Conservation (phyloP, 192 early-diverging fungal genomes). For the Entomortierella lignicola region DNA sequence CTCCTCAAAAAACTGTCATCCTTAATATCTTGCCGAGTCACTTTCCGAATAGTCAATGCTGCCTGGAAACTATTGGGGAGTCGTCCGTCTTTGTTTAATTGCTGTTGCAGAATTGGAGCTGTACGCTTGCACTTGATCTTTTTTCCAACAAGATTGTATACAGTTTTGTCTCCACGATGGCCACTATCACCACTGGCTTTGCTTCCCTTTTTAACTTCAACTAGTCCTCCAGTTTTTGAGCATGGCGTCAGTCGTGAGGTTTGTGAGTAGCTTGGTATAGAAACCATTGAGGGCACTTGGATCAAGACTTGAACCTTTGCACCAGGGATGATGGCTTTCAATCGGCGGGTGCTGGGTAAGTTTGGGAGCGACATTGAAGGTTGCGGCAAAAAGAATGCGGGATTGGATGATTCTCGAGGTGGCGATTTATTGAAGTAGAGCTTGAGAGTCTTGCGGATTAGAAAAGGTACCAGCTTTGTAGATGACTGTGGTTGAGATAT, state of each 20-base stretch:
- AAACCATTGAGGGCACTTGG: conserved; percentile 38
- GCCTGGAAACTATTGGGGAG: conserved; percentile 38
- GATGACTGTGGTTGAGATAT: background rate
- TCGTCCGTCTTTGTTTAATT: background rate
- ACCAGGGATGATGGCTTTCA: conserved; percentile 50
- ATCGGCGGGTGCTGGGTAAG: conserved; percentile 28
- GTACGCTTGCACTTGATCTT: background rate
- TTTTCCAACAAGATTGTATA: background rate
- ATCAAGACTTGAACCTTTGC: conserved; percentile 46
- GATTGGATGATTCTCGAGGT: conserved; percentile 6
- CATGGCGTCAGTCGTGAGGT: conserved; percentile 32
- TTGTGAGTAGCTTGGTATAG: conserved; percentile 32
- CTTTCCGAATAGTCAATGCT: conserved; percentile 39
- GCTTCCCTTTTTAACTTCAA: background rate
- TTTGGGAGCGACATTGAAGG: conserved; percentile 42
- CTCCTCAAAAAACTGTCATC: conserved; percentile 11
- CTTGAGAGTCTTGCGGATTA: conserved; percentile 36
- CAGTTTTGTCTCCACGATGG: background rate
- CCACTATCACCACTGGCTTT: background rate
- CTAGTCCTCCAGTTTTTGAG: conserved; percentile 28
- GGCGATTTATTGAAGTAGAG: conserved; percentile 34
- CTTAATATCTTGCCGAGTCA: conserved; percentile 28
- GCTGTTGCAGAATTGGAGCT: background rate
- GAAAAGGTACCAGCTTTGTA: conserved; percentile 19
- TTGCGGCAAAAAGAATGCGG: conserved; percentile 24